phyloP scores from a whole-genome alignment of 169 alveolate species.

The Plasmodium coatneyi region DNA sequence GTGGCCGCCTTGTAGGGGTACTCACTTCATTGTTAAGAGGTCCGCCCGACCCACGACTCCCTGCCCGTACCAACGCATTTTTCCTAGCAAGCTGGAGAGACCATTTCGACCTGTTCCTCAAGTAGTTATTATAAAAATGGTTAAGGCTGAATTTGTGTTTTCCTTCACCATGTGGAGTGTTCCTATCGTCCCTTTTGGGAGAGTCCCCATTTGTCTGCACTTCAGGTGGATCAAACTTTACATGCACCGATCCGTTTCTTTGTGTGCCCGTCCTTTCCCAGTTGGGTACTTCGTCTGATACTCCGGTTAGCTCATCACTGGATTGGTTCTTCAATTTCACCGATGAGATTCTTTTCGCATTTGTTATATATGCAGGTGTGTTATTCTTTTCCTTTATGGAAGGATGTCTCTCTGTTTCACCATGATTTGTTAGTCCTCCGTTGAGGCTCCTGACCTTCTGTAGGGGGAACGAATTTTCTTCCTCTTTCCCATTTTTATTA shows the following conservation, averaged over 20 bases:
- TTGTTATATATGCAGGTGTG: too few relatives aligned
- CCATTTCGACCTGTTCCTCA: conserved; percentile 12
- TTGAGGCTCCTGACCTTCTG: background rate
- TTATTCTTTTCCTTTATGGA: background rate
- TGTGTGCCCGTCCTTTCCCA: background rate
- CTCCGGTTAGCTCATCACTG: background rate
- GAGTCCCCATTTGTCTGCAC: background rate
- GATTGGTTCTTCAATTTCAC: background rate
- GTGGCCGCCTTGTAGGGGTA: background rate
- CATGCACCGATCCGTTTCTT: background rate
- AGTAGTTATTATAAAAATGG: conserved; percentile 12
- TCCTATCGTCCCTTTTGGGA: background rate
- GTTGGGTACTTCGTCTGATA: background rate
- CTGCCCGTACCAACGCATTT: background rate
- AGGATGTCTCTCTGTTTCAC: background rate
- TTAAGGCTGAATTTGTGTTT: background rate
- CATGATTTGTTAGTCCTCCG: background rate
- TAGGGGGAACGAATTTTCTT: background rate
- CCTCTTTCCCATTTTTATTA: background rate
- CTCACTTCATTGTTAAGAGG: background rate
- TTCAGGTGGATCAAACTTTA: background rate
- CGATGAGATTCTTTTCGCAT: background rate
- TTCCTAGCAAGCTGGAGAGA: background rate
- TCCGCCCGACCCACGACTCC: background rate
- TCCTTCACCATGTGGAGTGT: background rate